A percentile compares a stretch with the other conserved stretches of the same genome.
phyloP scores from a whole-genome alignment of 2,329 filamentous ascomycete genomes.

The Lomentospora prolificans region DNA sequence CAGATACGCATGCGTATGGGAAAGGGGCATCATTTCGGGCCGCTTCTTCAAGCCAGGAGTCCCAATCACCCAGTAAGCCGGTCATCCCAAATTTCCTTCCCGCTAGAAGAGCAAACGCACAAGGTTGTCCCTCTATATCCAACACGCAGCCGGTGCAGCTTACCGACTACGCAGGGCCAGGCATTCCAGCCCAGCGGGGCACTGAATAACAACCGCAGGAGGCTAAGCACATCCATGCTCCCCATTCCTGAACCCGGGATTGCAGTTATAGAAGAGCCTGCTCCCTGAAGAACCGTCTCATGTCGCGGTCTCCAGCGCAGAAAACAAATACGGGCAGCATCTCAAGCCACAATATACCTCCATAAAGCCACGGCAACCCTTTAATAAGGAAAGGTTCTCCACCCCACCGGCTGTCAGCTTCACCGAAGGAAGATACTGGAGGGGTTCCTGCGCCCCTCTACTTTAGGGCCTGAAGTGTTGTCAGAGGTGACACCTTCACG shows the following conservation, averaged over 20 bases:
- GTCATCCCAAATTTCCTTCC: not conserved
- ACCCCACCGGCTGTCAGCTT: not conserved
- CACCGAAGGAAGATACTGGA: not conserved
- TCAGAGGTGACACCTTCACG: too few species aligned
- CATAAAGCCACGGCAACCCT: not conserved
- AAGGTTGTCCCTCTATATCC: not conserved
- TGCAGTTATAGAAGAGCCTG: too few species aligned
- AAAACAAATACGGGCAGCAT: not conserved
- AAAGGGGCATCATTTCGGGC: not conserved
- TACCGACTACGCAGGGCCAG: not conserved
- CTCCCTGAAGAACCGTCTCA: not conserved
- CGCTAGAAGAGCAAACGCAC: not conserved
- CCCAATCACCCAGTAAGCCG: not conserved
- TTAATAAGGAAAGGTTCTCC: not conserved
- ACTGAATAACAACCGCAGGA: not conserved
- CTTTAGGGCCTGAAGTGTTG: too few species aligned
- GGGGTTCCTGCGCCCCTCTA: too few species aligned
- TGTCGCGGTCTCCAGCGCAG: not conserved
- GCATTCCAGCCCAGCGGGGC: not conserved
- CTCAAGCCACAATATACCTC: conserved; percentile 2
- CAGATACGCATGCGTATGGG: not conserved
- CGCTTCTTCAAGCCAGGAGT: not conserved
- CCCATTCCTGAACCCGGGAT: not conserved
- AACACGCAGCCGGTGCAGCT: not conserved
- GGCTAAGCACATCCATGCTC: not conserved